These are phyloP conservation scores for Bjerkandera adusta DNA, from an alignment of 1,284 basidiomycete species.

Conservation along the genomic window DNA sequence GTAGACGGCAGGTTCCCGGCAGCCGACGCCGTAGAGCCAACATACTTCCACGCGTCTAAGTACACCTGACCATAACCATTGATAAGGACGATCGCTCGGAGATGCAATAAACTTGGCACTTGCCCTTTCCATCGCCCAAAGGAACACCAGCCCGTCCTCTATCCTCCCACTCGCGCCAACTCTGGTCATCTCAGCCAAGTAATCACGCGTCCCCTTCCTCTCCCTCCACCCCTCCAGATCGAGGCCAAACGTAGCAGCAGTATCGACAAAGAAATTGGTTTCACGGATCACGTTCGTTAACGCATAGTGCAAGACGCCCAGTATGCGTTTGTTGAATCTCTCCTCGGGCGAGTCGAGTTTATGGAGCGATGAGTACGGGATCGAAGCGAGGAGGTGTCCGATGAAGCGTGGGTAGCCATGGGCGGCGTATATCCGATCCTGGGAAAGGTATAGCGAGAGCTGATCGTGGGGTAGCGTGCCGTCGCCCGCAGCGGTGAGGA, in stretches of 20 bases:
- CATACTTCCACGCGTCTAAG: slow-evolving; percentile 64
- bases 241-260: slow-evolving; percentile 43
- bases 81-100: too few relatives aligned
- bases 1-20: slow-evolving; percentile 12
- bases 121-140: slow-evolving; percentile 81
- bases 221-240: slow-evolving; percentile 48
- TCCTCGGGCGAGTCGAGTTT: slow-evolving; percentile 33
- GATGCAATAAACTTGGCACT: slow-evolving; percentile 10
- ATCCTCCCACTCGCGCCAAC: slow-evolving; percentile 44
- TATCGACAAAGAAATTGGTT: slow-evolving; percentile 58
- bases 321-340: slow-evolving; percentile 39
- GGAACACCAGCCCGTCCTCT: slow-evolving; percentile 65
- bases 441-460: slow-evolving; percentile 59
- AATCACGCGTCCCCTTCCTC: slow-evolving; percentile 61
- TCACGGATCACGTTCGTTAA: slow-evolving; percentile 60
- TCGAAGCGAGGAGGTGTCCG: slow-evolving; percentile 49
- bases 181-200: slow-evolving; percentile 68
- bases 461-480: slow-evolving; percentile 43
- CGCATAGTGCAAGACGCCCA: slow-evolving; percentile 47
- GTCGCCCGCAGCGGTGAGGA: slow-evolving; percentile 52
- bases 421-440: slow-evolving; percentile 70
- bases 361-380: slow-evolving; percentile 44
- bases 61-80: slow-evolving; percentile 39
- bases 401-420: slow-evolving; percentile 66
- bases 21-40: slow-evolving; percentile 30